Conservation (phyloP, 139 green algal species). For the Auxenochlorella pyrenoidosa region DNA sequence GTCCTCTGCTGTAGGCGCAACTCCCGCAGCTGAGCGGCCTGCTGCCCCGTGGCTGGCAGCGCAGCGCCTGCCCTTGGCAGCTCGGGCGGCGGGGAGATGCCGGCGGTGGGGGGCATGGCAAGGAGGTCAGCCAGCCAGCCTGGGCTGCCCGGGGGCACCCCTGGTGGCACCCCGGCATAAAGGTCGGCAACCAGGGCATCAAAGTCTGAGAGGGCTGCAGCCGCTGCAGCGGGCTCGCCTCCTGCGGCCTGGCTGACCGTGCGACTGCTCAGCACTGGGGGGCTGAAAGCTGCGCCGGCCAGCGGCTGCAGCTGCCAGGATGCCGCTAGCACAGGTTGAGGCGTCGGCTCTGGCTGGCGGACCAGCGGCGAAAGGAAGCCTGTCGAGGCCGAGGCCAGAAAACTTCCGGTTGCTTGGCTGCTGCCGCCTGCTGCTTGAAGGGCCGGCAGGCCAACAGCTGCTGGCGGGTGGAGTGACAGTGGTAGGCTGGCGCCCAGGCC, state of each 20-base stretch:
- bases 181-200: neutral
- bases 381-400: neutral
- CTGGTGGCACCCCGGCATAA: neutral
- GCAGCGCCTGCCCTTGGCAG: neutral
- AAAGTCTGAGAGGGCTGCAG: neutral
- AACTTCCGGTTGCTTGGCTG: neutral
- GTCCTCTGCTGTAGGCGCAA: neutral
- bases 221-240: neutral
- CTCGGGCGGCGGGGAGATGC: neutral
- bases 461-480: neutral
- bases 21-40: neutral
- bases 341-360: neutral
- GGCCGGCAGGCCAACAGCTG: neutral
- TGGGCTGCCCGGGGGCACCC: neutral
- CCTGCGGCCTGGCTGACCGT: too few species aligned
- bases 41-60: neutral
- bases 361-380: neutral
- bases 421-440: neutral
- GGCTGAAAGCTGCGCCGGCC: neutral
- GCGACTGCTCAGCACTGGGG: neutral
- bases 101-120: neutral
- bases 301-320: neutral
- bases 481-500: neutral
- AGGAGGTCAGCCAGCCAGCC: conserved; percentile 9
- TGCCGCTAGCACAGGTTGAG: neutral